Evolutionary conservation across 768 basidiomycete species (phyloP).

Genomic region (Sarcodon sp.): DNA sequence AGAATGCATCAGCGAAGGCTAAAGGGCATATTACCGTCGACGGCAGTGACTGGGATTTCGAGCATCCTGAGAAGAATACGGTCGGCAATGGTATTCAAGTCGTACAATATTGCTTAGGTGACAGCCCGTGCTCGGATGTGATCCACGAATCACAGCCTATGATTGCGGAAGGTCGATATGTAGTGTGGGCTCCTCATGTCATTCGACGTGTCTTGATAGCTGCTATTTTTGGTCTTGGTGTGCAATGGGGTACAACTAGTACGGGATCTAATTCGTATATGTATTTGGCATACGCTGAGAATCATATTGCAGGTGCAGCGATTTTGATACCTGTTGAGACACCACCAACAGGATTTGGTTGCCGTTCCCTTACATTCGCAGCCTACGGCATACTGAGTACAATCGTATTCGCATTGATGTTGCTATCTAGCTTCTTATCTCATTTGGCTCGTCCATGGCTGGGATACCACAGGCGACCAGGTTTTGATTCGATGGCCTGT

Average conservation of each 20-base stretch:
- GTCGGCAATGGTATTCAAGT: background rate
- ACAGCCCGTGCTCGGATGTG: background rate
- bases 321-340: background rate
- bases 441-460: background rate
- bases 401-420: background rate
- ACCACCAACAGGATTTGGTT: background rate
- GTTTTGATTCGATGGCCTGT: background rate
- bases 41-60: background rate
- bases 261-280: no score
- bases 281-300: no score
- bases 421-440: background rate
- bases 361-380: background rate
- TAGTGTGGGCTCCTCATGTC: background rate
- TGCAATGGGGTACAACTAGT: background rate
- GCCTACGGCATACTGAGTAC: background rate
- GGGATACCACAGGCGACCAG: background rate
- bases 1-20: background rate
- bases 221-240: background rate
- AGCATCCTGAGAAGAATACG: background rate
- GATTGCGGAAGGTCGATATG: background rate
- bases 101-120: background rate
- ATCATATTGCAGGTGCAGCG: background rate
- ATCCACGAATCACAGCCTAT: background rate
- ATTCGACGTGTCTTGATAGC: background rate
- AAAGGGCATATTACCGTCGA: background rate